phyloP scores from a whole-genome alignment of 164 flowering plant genomes.

The Vitis vinifera region ASM3070453v1 NC_081822.1:18736501-18737000 shows the following conservation, averaged over 20 bases:
- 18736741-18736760: slow-evolving; percentile 94
- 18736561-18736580: slow-evolving; percentile 31
- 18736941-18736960: slow-evolving; percentile 18
- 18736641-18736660: slow-evolving; percentile 26
- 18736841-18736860: slow-evolving; percentile 32
- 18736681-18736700: slow-evolving; percentile 52
- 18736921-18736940: slow-evolving; percentile 12
- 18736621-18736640: slow-evolving; percentile 25
- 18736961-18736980: slow-evolving; percentile 12
- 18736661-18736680: slow-evolving; percentile 32
- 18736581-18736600: slow-evolving; percentile 68
- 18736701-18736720: slow-evolving; percentile 88
- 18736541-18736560: slow-evolving; percentile 15
- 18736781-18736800: slow-evolving; percentile 78
- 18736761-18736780: slow-evolving; percentile 91
- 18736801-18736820: slow-evolving; percentile 60
- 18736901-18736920: slow-evolving; percentile 33
- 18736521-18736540: slow-evolving; percentile 16
- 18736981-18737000: slow-evolving; percentile 16
- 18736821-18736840: slow-evolving; percentile 20
- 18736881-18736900: slow-evolving; percentile 16
- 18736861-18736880: slow-evolving; percentile 14
- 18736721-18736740: slow-evolving; percentile 87
- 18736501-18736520: slow-evolving; percentile 26
- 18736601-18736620: slow-evolving; percentile 56